These are phyloP conservation scores for Nicotiana rustica DNA, from an alignment of 305 asterid species.

Conservation along the genomic window DNA sequence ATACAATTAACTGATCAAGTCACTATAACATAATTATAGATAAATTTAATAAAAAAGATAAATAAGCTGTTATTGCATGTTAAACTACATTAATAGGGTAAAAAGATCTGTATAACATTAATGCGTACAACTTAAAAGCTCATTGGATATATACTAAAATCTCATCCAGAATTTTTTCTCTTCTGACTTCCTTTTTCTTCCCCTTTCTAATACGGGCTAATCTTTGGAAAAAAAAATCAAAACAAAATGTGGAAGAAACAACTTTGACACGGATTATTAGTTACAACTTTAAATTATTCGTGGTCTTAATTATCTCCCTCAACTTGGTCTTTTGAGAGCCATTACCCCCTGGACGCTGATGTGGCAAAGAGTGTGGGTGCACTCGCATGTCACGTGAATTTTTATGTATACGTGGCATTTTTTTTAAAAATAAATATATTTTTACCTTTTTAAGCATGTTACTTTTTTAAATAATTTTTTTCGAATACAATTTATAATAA, in stretches of 20 bases:
- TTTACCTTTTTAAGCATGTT: too few relatives aligned
- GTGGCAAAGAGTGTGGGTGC: too few relatives aligned
- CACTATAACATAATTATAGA: not conserved
- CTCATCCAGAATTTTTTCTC: slow-evolving; percentile 2
- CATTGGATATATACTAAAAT: not conserved
- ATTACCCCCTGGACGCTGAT: too few relatives aligned
- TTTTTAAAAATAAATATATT: too few relatives aligned
- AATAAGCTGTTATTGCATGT: not conserved
- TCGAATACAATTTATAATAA: too few relatives aligned
- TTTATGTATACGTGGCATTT: too few relatives aligned
- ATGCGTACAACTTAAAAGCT: not conserved
- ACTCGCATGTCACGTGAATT: too few relatives aligned
- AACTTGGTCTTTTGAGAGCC: too few relatives aligned
- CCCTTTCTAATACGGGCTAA: not conserved
- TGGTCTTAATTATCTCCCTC: too few relatives aligned
- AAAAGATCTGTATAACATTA: not conserved
- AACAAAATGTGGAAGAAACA: not conserved
- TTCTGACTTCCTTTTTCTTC: not conserved
- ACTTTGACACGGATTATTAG: too few relatives aligned
- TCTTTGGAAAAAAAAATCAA: not conserved
- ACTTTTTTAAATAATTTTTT: too few relatives aligned
- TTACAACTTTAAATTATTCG: too few relatives aligned
- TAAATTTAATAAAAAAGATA: not conserved
- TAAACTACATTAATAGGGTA: not conserved
- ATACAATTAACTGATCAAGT: not conserved